A percentile compares a stretch with the other conserved stretches of the same genome.
Conservation (phyloP, 2,329 filamentous ascomycete species). For the Talaromyces sp. region DNA sequence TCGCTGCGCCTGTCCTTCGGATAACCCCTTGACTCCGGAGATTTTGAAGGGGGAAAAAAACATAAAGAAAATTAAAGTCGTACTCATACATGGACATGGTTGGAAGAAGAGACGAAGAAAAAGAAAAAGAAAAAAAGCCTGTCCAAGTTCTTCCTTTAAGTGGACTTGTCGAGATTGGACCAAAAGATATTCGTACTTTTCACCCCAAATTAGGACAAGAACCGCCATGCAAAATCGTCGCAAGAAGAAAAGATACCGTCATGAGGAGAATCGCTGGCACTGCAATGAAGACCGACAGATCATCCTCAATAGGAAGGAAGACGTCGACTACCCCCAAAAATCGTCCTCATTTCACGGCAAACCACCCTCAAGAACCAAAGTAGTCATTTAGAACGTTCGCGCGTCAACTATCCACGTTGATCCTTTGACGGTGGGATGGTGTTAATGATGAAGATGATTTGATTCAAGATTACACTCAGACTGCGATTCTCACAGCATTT, state of each 20-base stretch:
- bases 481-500: conserved; percentile 41
- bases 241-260: neutral
- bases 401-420: neutral
- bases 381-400: neutral
- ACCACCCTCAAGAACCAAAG: neutral
- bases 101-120: neutral
- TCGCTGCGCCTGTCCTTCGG: conserved; percentile 13
- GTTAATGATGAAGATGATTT: neutral
- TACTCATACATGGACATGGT: conserved; percentile 5
- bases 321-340: neutral
- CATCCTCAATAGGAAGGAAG: neutral
- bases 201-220: neutral
- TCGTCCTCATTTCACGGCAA: neutral
- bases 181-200: neutral
- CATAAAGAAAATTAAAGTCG: neutral
- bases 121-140: neutral
- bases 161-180: neutral
- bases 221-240: neutral
- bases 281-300: neutral
- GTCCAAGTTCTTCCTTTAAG: neutral
- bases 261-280: neutral
- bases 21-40: conserved; percentile 13
- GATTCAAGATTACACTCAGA: conserved; percentile 36
- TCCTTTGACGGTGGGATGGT: neutral
- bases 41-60: neutral